phyloP scores from a whole-genome alignment of 2,329 filamentous ascomycete species.

The Colletotrichum spaethianum region DNA sequence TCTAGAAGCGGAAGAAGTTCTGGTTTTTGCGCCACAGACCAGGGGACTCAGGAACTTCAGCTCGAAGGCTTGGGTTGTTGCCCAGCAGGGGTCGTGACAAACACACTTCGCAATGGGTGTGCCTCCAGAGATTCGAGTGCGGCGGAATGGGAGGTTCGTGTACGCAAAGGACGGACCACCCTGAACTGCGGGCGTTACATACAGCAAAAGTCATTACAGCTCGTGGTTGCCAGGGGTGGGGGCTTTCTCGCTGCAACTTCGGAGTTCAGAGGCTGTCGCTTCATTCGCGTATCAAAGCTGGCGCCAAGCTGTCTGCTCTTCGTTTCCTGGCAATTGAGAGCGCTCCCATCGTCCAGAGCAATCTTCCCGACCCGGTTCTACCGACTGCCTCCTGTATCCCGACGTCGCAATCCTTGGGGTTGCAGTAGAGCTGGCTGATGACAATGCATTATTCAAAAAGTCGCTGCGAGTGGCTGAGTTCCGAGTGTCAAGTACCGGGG shows the following conservation, averaged over 20 bases:
- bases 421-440: background rate
- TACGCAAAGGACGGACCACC: background rate
- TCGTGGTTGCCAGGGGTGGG: background rate
- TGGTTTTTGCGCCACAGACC: background rate
- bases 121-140: background rate
- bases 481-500: constrained; percentile 4
- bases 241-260: constrained; percentile 20
- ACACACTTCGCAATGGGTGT: background rate
- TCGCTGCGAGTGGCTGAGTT: constrained; percentile 8
- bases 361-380: background rate
- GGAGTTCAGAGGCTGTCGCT: constrained; percentile 12
- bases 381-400: background rate
- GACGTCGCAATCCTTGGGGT: background rate
- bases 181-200: constrained; percentile 28
- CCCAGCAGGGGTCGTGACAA: constrained; percentile 1
- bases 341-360: background rate
- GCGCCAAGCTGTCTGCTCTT: constrained; percentile 8
- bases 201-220: constrained; percentile 27
- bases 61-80: constrained; percentile 6
- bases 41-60: constrained; percentile 3
- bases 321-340: background rate
- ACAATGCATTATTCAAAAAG: background rate
- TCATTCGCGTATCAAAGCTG: constrained; percentile 22
- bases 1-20: background rate
- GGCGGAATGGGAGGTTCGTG: background rate